Base-by-base conservation (phyloP, 2,329 filamentous ascomycete species). In the Colletotrichum sp. region DNA sequence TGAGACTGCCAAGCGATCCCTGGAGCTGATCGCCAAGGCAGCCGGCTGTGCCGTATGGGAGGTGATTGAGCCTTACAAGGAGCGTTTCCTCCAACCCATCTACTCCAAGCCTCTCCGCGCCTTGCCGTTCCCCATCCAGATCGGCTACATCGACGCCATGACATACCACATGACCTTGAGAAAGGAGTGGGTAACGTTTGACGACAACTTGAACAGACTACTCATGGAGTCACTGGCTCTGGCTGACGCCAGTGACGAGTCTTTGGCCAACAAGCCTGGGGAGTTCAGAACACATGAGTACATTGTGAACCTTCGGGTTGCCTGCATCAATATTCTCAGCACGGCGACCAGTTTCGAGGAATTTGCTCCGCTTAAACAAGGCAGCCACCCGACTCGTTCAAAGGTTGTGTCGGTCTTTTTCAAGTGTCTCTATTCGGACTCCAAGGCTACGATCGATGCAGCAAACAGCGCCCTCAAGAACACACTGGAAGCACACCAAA, bases 61-160 rank as follows among this genome's bases (percentile, higher is more conserved):
- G 84, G 88, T 99, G 52, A 91, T 99, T 52, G 92, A 94, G 78
- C 96, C 96, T 1, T 95, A 98, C 80, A 98, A 97, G 84, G 96
- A 99, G 75, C 91, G 95, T 36, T 90, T 99, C 43, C 88, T 99
- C n/a, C 90, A 93, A 75, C 95, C 96, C 0, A 98, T 99, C 64
- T 99, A 97, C 87, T 95, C 95, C 79, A 99, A 99, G 83, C 97
- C 97, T 16, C 86, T 99, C 24, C 92, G 97, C 77, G 98, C 97
- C 1, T 87, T 99, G 77, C 97, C 97, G 0, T 99, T 99, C 82
- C 91, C 95, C 7, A 96, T 95, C 4, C 98, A 99, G 86, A 99
- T 99, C 79, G 98, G 97, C 6, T 99, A 98, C 82, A 98, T 99
- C 79, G 98, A 99, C 83, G 97, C 97, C 1, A 96, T 99, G 82